phyloP scores from a whole-genome alignment of 257 asterid genomes.

The Jacaranda copaia region DNA sequence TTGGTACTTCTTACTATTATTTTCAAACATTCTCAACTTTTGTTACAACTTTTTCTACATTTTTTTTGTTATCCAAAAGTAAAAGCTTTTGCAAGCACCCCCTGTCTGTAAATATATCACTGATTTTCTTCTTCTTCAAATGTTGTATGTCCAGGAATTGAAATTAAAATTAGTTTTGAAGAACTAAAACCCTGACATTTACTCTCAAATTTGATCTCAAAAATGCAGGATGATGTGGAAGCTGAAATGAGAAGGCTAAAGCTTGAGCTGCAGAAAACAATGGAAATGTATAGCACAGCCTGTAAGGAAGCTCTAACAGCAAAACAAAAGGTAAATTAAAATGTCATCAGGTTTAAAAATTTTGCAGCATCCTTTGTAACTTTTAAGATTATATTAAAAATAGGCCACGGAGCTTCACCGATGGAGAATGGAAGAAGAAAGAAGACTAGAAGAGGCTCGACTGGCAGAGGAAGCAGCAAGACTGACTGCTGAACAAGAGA shows the following conservation, averaged over 20 bases:
- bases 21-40: too few species aligned
- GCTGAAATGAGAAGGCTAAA: conserved; percentile 93
- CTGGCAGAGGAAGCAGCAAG: conserved; percentile 60
- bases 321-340: conserved; percentile 71
- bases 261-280: conserved; percentile 78
- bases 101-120: too few species aligned
- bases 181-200: conserved; percentile 10
- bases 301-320: conserved; percentile 89
- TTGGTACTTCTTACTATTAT: too few species aligned
- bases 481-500: conserved; percentile 48
- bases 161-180: not conserved
- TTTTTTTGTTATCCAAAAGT: too few species aligned
- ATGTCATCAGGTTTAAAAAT: not conserved
- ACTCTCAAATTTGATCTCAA: not conserved
- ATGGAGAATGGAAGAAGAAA: conserved; percentile 85
- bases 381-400: not conserved
- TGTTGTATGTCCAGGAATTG: not conserved
- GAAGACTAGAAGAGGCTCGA: conserved; percentile 61
- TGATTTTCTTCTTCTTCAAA: too few species aligned
- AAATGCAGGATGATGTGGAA: conserved; percentile 82
- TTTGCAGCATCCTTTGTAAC: not conserved
- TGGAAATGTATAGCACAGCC: conserved; percentile 91
- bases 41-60: too few species aligned
- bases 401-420: conserved; percentile 82
- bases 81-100: too few species aligned